A percentile compares a stretch with the other conserved stretches of the same genome.
phyloP scores from a whole-genome alignment of 73 alveolate species.

The Stentor coeruleus region DNA sequence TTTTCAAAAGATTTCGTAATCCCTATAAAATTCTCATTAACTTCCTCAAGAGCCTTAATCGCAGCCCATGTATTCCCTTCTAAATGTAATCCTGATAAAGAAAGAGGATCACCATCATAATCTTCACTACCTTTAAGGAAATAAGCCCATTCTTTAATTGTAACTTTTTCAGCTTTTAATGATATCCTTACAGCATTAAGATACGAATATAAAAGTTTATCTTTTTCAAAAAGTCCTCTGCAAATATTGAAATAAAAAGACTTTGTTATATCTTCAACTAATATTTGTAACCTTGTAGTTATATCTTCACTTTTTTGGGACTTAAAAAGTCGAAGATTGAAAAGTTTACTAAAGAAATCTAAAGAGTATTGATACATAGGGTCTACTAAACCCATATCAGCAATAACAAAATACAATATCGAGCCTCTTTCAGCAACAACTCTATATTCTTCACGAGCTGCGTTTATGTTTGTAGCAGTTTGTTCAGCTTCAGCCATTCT shows the following conservation, averaged over 20 bases:
- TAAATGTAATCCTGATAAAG: conserved; percentile 42
- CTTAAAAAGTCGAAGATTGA: conserved; percentile 95
- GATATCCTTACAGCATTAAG: conserved; percentile 83
- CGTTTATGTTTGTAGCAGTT: conserved; percentile 92
- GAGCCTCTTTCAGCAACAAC: conserved; percentile 98
- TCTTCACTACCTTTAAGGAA: conserved; percentile 89
- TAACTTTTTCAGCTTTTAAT: conserved; percentile 62
- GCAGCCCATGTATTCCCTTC: conserved; percentile 18
- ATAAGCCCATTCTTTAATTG: conserved; percentile 92
- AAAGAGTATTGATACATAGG: conserved; percentile 99
- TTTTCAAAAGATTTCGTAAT: conserved; percentile 69
- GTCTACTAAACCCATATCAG: conserved; percentile 89
- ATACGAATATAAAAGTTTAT: conserved; percentile 91
- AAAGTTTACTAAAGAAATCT: conserved; percentile 97
- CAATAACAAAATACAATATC: conserved; percentile 96
- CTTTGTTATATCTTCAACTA: conserved; percentile 92
- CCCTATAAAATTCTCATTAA: conserved; percentile 58
- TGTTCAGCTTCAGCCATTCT: conserved; percentile 95
- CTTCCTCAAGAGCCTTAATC: conserved; percentile 62
- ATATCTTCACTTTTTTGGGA: conserved; percentile 85
- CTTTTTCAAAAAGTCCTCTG: conserved; percentile 99
- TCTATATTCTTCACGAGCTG: conserved; percentile 89
- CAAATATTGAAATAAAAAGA: conserved; percentile 97
- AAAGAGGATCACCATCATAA: conserved; percentile 64
- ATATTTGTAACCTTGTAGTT: conserved; percentile 77